A percentile compares a stretch with the other conserved stretches of the same genome.
Conservation (phyloP, 768 basidiomycete species). For the Termitomyces sp. region DNA sequence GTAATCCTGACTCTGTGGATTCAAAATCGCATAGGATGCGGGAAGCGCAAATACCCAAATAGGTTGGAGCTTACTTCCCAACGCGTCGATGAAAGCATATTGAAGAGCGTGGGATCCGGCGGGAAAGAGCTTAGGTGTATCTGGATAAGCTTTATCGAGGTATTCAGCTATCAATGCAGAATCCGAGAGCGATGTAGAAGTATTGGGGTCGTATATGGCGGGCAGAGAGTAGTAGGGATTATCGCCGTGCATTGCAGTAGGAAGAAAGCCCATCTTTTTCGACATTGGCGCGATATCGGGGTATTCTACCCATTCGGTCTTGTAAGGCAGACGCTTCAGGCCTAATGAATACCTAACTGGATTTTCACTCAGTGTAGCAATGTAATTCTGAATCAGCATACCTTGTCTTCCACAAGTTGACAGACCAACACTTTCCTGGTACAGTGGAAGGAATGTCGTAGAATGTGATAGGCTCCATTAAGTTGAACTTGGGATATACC, state of each 20-base stretch:
- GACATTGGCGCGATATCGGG: conserved; percentile 31
- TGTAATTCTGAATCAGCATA: neutral
- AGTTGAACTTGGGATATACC: neutral
- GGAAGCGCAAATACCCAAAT: conserved; percentile 17
- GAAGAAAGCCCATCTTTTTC: conserved; percentile 23
- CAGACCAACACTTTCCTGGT: conserved; percentile 27
- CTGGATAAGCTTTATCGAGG: conserved; percentile 37
- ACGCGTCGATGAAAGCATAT: conserved; percentile 13
- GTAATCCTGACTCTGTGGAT: conserved; percentile 27
- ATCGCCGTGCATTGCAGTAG: conserved; percentile 27
- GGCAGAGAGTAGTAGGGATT: conserved; percentile 32
- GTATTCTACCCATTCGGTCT: conserved; percentile 38
- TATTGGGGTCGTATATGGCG: conserved; percentile 33
- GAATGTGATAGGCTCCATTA: neutral
- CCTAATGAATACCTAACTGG: conserved; percentile 21
- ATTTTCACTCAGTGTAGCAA: neutral
- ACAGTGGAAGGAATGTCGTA: conserved; percentile 20
- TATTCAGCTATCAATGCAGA: conserved; percentile 39
- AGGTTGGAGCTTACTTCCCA: conserved; percentile 6
- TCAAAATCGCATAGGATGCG: conserved; percentile 20
- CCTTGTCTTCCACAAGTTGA: conserved; percentile 34
- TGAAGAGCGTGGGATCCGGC: conserved; percentile 15
- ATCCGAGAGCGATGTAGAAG: conserved; percentile 27
- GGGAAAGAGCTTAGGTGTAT: conserved; percentile 20
- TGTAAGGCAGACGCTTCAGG: conserved; percentile 28